A percentile compares a stretch with the other conserved stretches of the same genome.
These are phyloP conservation scores for Fusarium musae DNA, from an alignment of 2,329 filamentous ascomycete genomes.

Conservation along the genomic window DNA sequence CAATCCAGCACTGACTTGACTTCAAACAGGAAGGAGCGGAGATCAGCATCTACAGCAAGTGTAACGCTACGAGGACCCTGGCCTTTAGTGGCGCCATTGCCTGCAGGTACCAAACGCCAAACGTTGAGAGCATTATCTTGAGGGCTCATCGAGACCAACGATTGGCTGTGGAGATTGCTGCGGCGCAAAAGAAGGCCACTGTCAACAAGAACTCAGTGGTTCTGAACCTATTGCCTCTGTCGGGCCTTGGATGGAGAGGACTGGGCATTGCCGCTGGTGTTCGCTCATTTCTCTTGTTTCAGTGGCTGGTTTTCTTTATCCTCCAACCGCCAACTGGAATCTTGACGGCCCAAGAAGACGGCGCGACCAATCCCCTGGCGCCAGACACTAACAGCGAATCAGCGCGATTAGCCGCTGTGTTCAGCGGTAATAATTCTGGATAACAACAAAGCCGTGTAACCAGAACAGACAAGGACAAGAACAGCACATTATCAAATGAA, in stretches of 20 bases:
- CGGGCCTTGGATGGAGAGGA: background rate
- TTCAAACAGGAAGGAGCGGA: constrained; percentile 33
- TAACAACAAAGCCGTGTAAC: constrained; percentile 13
- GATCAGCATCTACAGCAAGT: constrained; percentile 31
- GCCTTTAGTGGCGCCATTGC: constrained; percentile 31
- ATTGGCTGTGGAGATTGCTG: constrained; percentile 14
- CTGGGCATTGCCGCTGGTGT: constrained; percentile 20
- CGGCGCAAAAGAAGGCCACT: background rate
- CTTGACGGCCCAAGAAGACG: constrained; percentile 10
- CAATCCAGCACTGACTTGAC: constrained; percentile 18
- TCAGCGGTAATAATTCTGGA: constrained; percentile 21
- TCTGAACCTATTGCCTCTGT: constrained; percentile 4
- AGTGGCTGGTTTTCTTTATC: constrained; percentile 30
- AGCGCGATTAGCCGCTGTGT: constrained; percentile 30
- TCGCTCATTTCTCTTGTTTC: constrained; percentile 8
- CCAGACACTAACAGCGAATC: constrained; percentile 15
- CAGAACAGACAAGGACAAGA: background rate
- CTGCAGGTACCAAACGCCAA: constrained; percentile 40
- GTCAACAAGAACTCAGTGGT: constrained; percentile 14
- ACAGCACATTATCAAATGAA: constrained; percentile 6
- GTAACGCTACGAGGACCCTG: constrained; percentile 1
- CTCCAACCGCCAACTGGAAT: constrained; percentile 42
- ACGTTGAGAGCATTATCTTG: constrained; percentile 19
- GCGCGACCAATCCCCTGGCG: constrained; percentile 36
- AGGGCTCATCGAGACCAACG: constrained; percentile 5